A percentile compares a stretch with the other conserved stretches of the same genome.
Conservation (phyloP, 1,284 basidiomycete genomes). For the Phlebopus sp. region DNA sequence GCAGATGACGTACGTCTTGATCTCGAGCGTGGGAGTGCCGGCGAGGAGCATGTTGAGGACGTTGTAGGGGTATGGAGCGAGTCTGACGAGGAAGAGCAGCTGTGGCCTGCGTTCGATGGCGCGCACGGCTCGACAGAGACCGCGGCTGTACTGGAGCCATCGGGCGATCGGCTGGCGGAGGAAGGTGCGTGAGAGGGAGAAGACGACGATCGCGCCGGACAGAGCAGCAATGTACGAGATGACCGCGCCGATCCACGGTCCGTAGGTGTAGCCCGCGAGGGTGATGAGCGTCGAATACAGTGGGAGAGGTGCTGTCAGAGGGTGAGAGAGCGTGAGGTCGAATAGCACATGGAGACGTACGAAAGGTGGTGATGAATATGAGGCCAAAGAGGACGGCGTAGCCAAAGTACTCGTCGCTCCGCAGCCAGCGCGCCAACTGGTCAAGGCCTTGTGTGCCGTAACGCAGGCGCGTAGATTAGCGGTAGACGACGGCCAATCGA, state of each 20-base stretch:
- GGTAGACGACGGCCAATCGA: constrained; percentile 2
- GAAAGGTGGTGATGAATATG: constrained; percentile 80
- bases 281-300: constrained; percentile 87
- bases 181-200: constrained; percentile 69
- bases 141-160: constrained; percentile 64
- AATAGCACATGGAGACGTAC: constrained; percentile 46
- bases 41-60: constrained; percentile 89
- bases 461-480: not conserved
- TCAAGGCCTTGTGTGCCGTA: constrained; percentile 54
- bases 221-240: constrained; percentile 86
- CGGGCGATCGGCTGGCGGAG: constrained; percentile 66
- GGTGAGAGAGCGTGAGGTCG: constrained; percentile 15
- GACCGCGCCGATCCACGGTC: constrained; percentile 73
- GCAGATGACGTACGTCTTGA: constrained; percentile 76
- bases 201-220: constrained; percentile 75
- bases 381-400: constrained; percentile 71
- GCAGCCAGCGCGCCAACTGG: constrained; percentile 69
- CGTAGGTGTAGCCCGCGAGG: constrained; percentile 85
- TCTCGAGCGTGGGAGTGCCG: constrained; percentile 78
- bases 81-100: constrained; percentile 81
- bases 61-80: constrained; percentile 84
- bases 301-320: constrained; percentile 66
- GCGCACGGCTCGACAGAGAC: constrained; percentile 72
- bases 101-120: constrained; percentile 86
- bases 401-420: constrained; percentile 62